phyloP scores from a whole-genome alignment of 2,329 filamentous ascomycete genomes.

The Diplocarpon rosae region DNA sequence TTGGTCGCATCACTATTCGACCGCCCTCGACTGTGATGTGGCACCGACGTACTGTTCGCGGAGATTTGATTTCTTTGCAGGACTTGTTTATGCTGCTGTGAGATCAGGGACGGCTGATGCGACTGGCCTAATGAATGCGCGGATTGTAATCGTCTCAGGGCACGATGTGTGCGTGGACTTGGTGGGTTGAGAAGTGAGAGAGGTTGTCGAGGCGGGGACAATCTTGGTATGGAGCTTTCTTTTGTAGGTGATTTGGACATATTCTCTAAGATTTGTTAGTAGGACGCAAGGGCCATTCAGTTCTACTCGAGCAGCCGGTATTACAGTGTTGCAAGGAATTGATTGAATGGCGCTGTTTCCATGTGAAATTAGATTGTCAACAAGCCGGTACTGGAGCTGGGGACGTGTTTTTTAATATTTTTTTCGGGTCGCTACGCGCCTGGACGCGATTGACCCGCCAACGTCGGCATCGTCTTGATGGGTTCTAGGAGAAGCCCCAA shows the following conservation, averaged over 20 bases:
- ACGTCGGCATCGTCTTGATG: too few relatives aligned
- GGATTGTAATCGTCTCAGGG: conserved; percentile 63
- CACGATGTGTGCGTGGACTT: conserved; percentile 54
- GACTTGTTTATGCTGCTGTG: conserved; percentile 47
- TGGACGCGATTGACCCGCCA: too few relatives aligned
- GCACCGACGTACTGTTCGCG: conserved; percentile 11
- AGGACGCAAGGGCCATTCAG: background rate
- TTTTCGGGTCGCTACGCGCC: background rate
- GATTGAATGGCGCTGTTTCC: too few relatives aligned
- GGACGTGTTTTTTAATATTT: background rate
- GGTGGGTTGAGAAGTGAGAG: conserved; percentile 39
- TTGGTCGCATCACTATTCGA: conserved; percentile 62
- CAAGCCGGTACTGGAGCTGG: too few relatives aligned
- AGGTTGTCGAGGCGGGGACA: conserved; percentile 14
- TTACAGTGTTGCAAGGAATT: too few relatives aligned
- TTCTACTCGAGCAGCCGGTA: too few relatives aligned
- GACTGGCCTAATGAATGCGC: conserved; percentile 57
- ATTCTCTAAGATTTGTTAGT: background rate
- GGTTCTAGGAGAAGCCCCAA: too few relatives aligned
- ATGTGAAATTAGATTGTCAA: too few relatives aligned
- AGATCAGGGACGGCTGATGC: conserved; percentile 42
- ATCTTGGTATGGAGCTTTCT: conserved; percentile 17
- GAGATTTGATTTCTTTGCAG: conserved; percentile 25
- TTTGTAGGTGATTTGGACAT: conserved; percentile 19
- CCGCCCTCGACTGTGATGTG: conserved; percentile 41